A percentile compares a stretch with the other conserved stretches of the same genome.
Evolutionary conservation across 768 basidiomycete genomes (phyloP).

Genomic region (Boletus insuetus): DNA sequence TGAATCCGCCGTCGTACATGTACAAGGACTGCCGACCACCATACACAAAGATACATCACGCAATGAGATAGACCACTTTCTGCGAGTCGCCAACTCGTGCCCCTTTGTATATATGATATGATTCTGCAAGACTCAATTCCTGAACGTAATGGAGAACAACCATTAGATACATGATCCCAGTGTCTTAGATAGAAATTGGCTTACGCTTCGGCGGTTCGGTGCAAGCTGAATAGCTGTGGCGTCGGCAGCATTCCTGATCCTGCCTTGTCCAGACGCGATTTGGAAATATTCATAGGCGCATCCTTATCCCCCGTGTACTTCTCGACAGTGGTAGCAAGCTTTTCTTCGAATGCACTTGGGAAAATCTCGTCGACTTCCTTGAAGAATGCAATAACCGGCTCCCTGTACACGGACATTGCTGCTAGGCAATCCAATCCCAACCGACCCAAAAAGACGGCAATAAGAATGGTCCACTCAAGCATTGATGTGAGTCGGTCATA

Average conservation of each 20-base stretch:
- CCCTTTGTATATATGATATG: too few species aligned
- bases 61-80: too few species aligned
- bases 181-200: background rate
- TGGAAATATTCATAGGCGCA: background rate
- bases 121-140: too few species aligned
- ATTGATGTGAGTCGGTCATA: background rate
- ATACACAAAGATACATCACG: too few species aligned
- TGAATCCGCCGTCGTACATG: too few species aligned
- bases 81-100: too few species aligned
- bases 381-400: background rate
- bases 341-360: background rate
- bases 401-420: background rate
- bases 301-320: background rate
- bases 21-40: too few species aligned
- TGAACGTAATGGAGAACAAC: too few species aligned
- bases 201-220: background rate
- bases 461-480: background rate
- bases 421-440: background rate
- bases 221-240: background rate
- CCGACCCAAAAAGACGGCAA: background rate
- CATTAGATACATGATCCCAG: too few species aligned
- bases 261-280: background rate
- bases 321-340: background rate
- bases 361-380: background rate
- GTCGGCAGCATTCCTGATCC: constrained; percentile 1